Conservation (phyloP, 495 filamentous ascomycete genomes). For the Penicillium atrosanguineum region DNA sequence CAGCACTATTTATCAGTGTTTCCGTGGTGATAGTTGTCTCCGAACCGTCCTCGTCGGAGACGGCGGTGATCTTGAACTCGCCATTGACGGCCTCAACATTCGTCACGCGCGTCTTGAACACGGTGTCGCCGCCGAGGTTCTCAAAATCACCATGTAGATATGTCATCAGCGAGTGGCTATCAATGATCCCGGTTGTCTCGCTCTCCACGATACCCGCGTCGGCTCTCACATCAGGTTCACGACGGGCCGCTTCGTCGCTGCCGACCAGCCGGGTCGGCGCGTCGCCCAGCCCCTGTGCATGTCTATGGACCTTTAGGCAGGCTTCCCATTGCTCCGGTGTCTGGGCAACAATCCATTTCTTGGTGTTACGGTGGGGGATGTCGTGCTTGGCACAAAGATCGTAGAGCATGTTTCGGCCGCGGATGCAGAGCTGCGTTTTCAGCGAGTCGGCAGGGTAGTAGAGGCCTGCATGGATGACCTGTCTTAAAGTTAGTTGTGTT, state of each 20-base stretch:
- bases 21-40: slow-evolving; percentile 63
- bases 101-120: slow-evolving; percentile 61
- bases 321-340: slow-evolving; percentile 62
- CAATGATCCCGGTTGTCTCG: slow-evolving; percentile 83
- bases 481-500: background rate
- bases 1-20: slow-evolving; percentile 81
- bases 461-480: slow-evolving; percentile 94
- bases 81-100: slow-evolving; percentile 53
- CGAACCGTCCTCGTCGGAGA: slow-evolving; percentile 35
- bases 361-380: slow-evolving; percentile 71
- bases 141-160: slow-evolving; percentile 74
- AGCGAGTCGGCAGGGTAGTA: slow-evolving; percentile 79
- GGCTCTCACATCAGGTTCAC: slow-evolving; percentile 74
- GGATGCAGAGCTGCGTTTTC: slow-evolving; percentile 81
- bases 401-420: slow-evolving; percentile 75
- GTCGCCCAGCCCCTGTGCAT: slow-evolving; percentile 57
- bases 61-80: slow-evolving; percentile 58
- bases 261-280: slow-evolving; percentile 74
- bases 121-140: slow-evolving; percentile 70
- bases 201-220: slow-evolving; percentile 74
- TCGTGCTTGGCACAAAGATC: slow-evolving; percentile 62
- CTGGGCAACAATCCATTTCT: slow-evolving; percentile 97
- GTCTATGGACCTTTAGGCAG: slow-evolving; percentile 62
- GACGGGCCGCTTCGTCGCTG: slow-evolving; percentile 52
- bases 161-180: slow-evolving; percentile 82